phyloP scores from a whole-genome alignment of 2,329 filamentous ascomycete genomes.

The Monascus ruber region DNA sequence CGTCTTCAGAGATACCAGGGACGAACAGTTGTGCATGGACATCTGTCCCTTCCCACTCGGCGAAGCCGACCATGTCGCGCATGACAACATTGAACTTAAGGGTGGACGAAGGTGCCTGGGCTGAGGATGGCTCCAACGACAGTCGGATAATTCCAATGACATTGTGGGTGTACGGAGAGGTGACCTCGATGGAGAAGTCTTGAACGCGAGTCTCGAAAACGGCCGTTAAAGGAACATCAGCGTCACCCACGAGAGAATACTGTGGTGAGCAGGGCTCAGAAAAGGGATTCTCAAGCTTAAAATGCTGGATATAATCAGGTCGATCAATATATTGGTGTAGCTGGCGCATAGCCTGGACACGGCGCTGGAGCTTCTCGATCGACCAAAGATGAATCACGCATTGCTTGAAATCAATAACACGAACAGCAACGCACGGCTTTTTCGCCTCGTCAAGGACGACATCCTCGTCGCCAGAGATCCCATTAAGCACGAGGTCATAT shows the following conservation, averaged over 20 bases:
- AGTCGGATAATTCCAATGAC: slow-evolving; percentile 84
- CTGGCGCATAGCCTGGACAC: slow-evolving; percentile 85
- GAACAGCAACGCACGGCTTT: slow-evolving; percentile 83
- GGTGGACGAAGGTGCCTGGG: slow-evolving; percentile 80
- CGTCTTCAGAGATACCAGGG: slow-evolving; percentile 77
- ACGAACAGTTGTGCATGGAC: slow-evolving; percentile 97
- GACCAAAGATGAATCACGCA: slow-evolving; percentile 87
- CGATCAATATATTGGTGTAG: slow-evolving; percentile 95
- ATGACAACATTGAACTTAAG: slow-evolving; percentile 98
- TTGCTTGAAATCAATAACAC: slow-evolving; percentile 84
- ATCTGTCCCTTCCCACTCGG: slow-evolving; percentile 87
- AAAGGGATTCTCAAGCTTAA: slow-evolving; percentile 87
- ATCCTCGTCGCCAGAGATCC: slow-evolving; percentile 76
- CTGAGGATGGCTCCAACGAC: slow-evolving; percentile 84
- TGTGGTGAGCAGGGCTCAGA: slow-evolving; percentile 81
- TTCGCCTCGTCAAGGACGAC: slow-evolving; percentile 64
- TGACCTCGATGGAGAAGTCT: slow-evolving; percentile 81
- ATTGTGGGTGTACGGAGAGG: slow-evolving; percentile 84
- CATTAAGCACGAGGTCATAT: slow-evolving; percentile 92
- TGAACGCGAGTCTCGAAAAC: slow-evolving; percentile 93
- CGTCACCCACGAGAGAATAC: slow-evolving; percentile 86
- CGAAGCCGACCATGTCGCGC: slow-evolving; percentile 89
- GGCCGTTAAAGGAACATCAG: slow-evolving; percentile 79
- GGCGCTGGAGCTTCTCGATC: slow-evolving; percentile 76
- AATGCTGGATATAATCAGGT: slow-evolving; percentile 86